phyloP scores from a whole-genome alignment of 2,329 filamentous ascomycete genomes.

The Zasmidium cellare region DNA sequence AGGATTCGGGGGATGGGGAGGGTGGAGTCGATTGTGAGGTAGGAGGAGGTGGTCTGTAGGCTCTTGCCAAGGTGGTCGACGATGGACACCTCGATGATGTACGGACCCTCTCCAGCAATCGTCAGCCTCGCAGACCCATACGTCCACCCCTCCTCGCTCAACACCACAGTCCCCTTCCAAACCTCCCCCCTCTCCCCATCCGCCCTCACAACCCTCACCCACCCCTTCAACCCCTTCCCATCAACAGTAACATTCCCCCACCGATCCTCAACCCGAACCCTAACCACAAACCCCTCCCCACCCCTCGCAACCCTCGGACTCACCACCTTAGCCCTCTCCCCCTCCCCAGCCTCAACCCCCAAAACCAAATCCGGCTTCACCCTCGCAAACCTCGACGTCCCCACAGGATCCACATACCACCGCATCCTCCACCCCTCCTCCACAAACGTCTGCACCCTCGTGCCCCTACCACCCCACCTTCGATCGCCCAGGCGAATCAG shows the following conservation, averaged over 20 bases:
- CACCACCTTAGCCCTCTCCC: constrained; percentile 23
- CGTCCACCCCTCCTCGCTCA: no score
- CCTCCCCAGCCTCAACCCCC: constrained; percentile 26
- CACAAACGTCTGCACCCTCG: constrained; percentile 39
- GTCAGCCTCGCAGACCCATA: no score
- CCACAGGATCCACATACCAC: constrained; percentile 41
- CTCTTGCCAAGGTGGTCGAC: background rate
- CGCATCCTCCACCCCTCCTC: constrained; percentile 38
- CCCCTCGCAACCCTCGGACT: constrained; percentile 11
- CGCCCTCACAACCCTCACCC: no score
- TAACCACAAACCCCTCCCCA: no score
- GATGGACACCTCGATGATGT: no score
- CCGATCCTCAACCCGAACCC: no score
- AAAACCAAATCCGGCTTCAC: constrained; percentile 32
- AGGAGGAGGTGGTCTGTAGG: constrained; percentile 8
- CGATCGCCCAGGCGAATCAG: constrained; percentile 37
- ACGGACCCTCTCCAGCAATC: no score
- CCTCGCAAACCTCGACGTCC: constrained; percentile 30
- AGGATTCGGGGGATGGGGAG: constrained; percentile 28
- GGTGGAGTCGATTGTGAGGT: constrained; percentile 17
- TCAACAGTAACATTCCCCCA: no score
- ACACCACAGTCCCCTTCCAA: no score
- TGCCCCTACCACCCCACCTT: constrained; percentile 35
- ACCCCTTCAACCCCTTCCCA: no score
- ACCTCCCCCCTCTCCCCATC: no score